Conservation (phyloP, 352 stramenopile genomes). For the Phytopythium delawarense region DNA sequence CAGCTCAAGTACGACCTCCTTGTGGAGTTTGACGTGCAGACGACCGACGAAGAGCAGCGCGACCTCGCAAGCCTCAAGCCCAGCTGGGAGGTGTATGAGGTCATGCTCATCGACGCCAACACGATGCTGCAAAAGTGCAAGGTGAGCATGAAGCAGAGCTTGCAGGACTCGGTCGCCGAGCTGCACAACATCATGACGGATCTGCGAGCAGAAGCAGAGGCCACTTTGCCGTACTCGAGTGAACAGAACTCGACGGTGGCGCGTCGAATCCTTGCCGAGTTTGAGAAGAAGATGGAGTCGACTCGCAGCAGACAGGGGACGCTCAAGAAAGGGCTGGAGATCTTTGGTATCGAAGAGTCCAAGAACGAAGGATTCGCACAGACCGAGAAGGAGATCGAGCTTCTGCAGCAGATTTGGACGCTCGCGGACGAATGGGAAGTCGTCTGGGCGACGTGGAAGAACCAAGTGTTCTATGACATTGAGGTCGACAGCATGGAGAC, state of each 20-base stretch:
- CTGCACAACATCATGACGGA: slow-evolving; percentile 86
- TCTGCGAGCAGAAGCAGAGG: slow-evolving; percentile 64
- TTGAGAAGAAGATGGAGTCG: slow-evolving; percentile 86
- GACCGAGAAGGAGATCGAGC: slow-evolving; percentile 86
- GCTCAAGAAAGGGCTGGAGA: slow-evolving; percentile 90
- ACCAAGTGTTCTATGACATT: slow-evolving; percentile 89
- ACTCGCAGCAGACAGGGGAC: slow-evolving; percentile 61
- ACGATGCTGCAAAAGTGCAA: slow-evolving; percentile 92
- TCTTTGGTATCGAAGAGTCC: slow-evolving; percentile 89
- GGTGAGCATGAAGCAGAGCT: slow-evolving; percentile 93
- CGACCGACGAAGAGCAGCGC: slow-evolving; percentile 81
- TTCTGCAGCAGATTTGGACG: slow-evolving; percentile 89
- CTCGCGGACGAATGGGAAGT: slow-evolving; percentile 87
- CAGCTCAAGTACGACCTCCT: slow-evolving; percentile 87
- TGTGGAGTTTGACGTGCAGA: slow-evolving; percentile 86
- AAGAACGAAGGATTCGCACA: slow-evolving; percentile 85
- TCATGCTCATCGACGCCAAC: slow-evolving; percentile 82
- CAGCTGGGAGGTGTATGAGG: slow-evolving; percentile 84
- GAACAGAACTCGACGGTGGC: slow-evolving; percentile 51
- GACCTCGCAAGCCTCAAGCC: slow-evolving; percentile 63
- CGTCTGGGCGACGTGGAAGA: slow-evolving; percentile 91
- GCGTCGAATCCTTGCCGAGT: slow-evolving; percentile 73
- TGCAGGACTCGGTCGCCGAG: slow-evolving; percentile 89
- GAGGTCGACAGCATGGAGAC: slow-evolving; percentile 91
- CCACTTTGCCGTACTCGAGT: slow-evolving; percentile 68